Evolutionary conservation across 2,329 filamentous ascomycete genomes (phyloP).

Genomic region (Scedosporium minutisporum): DNA sequence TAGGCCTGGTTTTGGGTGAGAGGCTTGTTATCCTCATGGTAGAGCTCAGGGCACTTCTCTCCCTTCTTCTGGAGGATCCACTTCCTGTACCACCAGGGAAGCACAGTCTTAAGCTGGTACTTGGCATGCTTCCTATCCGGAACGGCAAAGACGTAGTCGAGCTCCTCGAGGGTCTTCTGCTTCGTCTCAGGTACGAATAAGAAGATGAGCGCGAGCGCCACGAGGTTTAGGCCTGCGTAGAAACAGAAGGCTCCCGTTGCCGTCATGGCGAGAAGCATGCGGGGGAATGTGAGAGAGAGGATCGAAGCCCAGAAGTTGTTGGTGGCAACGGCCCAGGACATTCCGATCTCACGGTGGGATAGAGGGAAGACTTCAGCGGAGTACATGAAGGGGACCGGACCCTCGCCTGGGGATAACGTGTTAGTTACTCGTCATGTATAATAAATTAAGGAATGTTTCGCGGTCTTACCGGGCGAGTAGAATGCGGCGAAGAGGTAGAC

Average conservation of each 20-base stretch:
- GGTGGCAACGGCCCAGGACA: slow-evolving; percentile 53
- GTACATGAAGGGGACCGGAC: slow-evolving; percentile 53
- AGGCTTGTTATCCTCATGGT: slow-evolving; percentile 4
- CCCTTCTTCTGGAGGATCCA: slow-evolving; percentile 12
- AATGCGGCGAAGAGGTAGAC: slow-evolving; percentile 57
- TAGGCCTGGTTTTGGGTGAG: neutral
- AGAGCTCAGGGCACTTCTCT: slow-evolving; percentile 7
- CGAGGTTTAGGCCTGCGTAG: slow-evolving; percentile 45
- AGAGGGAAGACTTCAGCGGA: slow-evolving; percentile 55
- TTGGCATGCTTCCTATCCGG: slow-evolving; percentile 27
- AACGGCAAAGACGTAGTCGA: slow-evolving; percentile 38
- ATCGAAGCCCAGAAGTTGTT: slow-evolving; percentile 45
- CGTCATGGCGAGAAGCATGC: slow-evolving; percentile 29
- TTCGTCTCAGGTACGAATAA: slow-evolving; percentile 51
- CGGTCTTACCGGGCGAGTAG: slow-evolving; percentile 45
- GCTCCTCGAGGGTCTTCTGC: slow-evolving; percentile 40
- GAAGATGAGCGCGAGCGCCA: slow-evolving; percentile 47
- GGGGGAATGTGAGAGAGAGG: slow-evolving; percentile 41
- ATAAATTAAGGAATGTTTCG: neutral
- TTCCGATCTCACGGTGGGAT: slow-evolving; percentile 53
- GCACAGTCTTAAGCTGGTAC: slow-evolving; percentile 28
- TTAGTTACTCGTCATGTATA: neutral
- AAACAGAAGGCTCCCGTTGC: slow-evolving; percentile 32
- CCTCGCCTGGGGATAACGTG: slow-evolving; percentile 28
- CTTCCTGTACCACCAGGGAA: slow-evolving; percentile 27